Conservation (phyloP, 2,329 filamentous ascomycete genomes). For the Cryoendolithus antarcticus region DNA sequence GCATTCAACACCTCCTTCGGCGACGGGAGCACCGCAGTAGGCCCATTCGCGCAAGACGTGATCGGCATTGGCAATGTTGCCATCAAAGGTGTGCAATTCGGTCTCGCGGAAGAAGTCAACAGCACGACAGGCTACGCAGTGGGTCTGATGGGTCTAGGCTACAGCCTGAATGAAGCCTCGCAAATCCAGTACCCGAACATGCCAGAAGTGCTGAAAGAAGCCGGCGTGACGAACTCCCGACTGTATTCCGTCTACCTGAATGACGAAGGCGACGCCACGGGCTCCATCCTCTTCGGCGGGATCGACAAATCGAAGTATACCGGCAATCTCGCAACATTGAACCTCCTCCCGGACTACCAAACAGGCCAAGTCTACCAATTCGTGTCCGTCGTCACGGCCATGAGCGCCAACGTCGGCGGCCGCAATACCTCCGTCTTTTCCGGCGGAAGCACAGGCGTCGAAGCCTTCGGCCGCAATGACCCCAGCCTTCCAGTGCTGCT, state of each 20-base stretch:
- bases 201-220: conserved; percentile 18
- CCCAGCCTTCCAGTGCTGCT: conserved; percentile 16
- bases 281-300: conserved; percentile 24
- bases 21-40: conserved; percentile 15
- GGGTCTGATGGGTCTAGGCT: conserved; percentile 22
- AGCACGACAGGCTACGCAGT: conserved; percentile 19
- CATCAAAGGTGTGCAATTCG: conserved; percentile 19
- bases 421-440: conserved; percentile 11
- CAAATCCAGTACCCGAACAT: conserved; percentile 20
- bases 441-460: conserved; percentile 8
- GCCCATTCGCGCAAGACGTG: conserved; percentile 18
- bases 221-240: conserved; percentile 19
- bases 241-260: conserved; percentile 23
- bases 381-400: conserved; percentile 18
- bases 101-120: conserved; percentile 16
- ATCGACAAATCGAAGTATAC: conserved; percentile 21
- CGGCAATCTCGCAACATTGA: conserved; percentile 18
- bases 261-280: conserved; percentile 13
- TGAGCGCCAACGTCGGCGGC: conserved; percentile 11
- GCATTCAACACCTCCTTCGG: conserved; percentile 21
- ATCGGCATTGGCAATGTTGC: conserved; percentile 18
- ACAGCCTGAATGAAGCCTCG: conserved; percentile 16
- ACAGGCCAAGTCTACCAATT: conserved; percentile 13
- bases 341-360: conserved; percentile 15
- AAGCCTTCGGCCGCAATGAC: conserved; percentile 11